Evolutionary conservation across 176 grass and related monocot species (phyloP).

Genomic region (Areca catechu): DNA sequence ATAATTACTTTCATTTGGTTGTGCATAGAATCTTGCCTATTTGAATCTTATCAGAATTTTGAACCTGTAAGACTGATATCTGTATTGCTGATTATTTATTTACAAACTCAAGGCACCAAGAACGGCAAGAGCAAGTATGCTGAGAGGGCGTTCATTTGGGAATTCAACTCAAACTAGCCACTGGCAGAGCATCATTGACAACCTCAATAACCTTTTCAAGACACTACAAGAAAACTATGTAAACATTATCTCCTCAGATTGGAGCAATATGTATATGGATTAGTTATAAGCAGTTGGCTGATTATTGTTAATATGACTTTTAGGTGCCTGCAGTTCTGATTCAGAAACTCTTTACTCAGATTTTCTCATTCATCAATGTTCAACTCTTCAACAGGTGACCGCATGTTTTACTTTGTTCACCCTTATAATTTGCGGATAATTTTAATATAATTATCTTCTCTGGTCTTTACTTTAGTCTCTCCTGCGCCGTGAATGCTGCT

Average conservation of each 20-base stretch:
- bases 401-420: background rate
- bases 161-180: conserved; percentile 31
- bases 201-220: conserved; percentile 50
- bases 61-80: background rate
- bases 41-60: background rate
- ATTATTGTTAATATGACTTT: conserved; percentile 30
- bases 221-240: conserved; percentile 84
- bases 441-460: background rate
- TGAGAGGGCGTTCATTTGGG: conserved; percentile 72
- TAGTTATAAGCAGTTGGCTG: conserved; percentile 8
- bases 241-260: conserved; percentile 19
- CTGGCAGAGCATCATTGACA: conserved; percentile 46
- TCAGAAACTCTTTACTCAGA: conserved; percentile 72
- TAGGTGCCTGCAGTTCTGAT: conserved; percentile 75
- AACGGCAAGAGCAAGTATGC: conserved; percentile 81
- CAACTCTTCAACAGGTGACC: conserved; percentile 91
- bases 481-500: conserved; percentile 91
- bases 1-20: too few relatives aligned
- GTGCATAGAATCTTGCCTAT: background rate
- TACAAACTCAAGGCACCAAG: conserved; percentile 25
- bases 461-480: conserved; percentile 61
- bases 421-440: conserved; percentile 15
- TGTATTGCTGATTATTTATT: conserved; percentile 5
- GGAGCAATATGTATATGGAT: background rate
- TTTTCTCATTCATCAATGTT: conserved; percentile 93